These are phyloP conservation scores for Paramecium tetraurelia DNA, from an alignment of 73 alveolate genomes.

Conservation along the genomic window DNA sequence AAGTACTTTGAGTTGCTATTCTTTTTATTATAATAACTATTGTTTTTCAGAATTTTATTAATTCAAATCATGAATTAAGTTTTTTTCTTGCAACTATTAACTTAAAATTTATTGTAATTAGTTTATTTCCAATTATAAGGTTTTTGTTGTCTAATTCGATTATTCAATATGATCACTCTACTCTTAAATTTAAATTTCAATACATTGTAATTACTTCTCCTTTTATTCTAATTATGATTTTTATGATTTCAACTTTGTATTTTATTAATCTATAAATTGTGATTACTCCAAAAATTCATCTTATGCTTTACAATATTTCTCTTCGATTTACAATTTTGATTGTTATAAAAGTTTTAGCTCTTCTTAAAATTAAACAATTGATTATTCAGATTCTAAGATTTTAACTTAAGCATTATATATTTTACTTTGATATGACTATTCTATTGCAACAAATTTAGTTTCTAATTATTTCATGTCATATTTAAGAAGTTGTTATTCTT, in stretches of 20 bases:
- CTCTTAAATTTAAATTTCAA: neutral
- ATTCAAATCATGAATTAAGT: neutral
- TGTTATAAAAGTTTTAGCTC: neutral
- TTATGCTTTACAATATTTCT: neutral
- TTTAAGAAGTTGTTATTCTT: neutral
- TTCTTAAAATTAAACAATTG: neutral
- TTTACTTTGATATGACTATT: neutral
- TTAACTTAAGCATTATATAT: neutral
- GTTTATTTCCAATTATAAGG: neutral
- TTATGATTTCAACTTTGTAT: neutral
- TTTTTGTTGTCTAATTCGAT: neutral
- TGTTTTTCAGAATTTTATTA: neutral
- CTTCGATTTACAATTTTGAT: neutral
- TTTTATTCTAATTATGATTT: neutral
- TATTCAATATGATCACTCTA: neutral
- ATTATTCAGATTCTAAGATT: neutral
- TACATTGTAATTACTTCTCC: neutral
- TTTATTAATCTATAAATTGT: neutral
- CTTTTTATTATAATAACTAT: neutral
- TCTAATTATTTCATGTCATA: neutral
- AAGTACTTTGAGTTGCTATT: neutral
- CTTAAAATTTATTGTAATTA: neutral
- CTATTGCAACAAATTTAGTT: neutral
- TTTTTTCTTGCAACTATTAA: neutral
- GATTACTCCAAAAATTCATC: neutral